Base-by-base conservation (phyloP, 306 rosid genomes). In the Medicago ruthenica region DNA sequence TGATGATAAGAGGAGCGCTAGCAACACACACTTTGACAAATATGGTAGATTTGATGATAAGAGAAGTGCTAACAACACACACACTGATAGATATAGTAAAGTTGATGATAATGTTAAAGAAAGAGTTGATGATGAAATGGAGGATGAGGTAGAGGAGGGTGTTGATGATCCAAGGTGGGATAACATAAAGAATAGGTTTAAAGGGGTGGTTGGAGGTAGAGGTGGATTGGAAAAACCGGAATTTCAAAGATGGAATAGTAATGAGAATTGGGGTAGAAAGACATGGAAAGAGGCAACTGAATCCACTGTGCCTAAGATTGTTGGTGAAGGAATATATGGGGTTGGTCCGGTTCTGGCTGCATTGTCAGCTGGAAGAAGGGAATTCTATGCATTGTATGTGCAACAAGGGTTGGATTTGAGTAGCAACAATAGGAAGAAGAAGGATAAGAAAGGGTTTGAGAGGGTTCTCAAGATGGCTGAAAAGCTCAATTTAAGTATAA, bases 311-410 rank as follows among this genome's bases (percentile, higher is more conserved):
- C 97, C 99, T 27, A 92, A 82, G 84, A 82, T 89, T 87, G 86
- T 85, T 80, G 99, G 97, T 50, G 97, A 90, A 82, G 97, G 96
- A 45, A 83, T 95, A 72, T 95, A 92, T 75, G 99, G 97, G 5
- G 91, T 95, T 67, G 97, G 99, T 73, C 99, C 97, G 1, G 96
- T 95, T 84, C 86, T 92, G 89, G 99, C 99, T 74, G 96, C 99
- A 40, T 63, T 95, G 75, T 95, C 96, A 2, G 90, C 97, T 74
- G 96, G 89, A 73, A 81, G 97, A 84, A 92, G 99, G 86, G 97
- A 92, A 65, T 89, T 95, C 82, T 95, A 89, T 83, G 90, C 91
- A 18, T 81, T 92, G 77, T 86, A 92, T 73, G 78, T 85, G 74
- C 99, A 95, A 78, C 97, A 95, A 83, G 97, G 99, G 37, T 77